phyloP scores from a whole-genome alignment of 2,329 filamentous ascomycete species.

The Paecilomyces variotii region DNA sequence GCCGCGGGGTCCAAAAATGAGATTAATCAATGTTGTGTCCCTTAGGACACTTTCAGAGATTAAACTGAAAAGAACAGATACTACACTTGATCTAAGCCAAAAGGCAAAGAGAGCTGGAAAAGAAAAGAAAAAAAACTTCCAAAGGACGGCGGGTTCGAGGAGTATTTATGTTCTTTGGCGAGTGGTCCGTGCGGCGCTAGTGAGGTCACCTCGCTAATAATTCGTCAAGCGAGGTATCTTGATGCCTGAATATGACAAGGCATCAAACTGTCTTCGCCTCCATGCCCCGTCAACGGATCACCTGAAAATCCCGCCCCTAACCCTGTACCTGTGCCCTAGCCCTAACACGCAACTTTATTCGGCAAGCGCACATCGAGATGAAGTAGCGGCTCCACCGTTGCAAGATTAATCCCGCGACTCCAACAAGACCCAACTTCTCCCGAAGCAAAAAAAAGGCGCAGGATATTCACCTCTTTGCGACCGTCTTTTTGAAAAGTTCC shows the following conservation, averaged over 20 bases:
- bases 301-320: not conserved
- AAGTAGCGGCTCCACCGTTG: constrained; percentile 16
- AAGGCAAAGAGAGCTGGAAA: constrained; percentile 46
- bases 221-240: not conserved
- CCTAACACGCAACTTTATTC: constrained; percentile 15
- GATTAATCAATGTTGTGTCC: constrained; percentile 70
- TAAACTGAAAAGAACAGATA: constrained; percentile 98
- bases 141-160: constrained; percentile 11
- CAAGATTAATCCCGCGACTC: constrained; percentile 16
- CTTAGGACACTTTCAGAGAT: constrained; percentile 78
- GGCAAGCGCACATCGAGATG: constrained; percentile 18
- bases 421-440: constrained; percentile 11
- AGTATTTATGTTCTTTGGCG: constrained; percentile 21
- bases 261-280: not conserved
- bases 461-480: constrained; percentile 87
- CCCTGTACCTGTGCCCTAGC: constrained; percentile 5
- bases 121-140: constrained; percentile 31
- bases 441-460: constrained; percentile 49
- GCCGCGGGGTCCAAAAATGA: constrained; percentile 59
- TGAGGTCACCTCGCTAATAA: not conserved
- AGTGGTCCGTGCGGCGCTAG: constrained; percentile 11
- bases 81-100: constrained; percentile 86
- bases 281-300: not conserved
- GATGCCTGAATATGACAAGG: not conserved
- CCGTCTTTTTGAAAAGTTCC: constrained; percentile 24